phyloP scores from a whole-genome alignment of 2,329 filamentous ascomycete genomes.

The Nigrograna mackinnonii region DNA sequence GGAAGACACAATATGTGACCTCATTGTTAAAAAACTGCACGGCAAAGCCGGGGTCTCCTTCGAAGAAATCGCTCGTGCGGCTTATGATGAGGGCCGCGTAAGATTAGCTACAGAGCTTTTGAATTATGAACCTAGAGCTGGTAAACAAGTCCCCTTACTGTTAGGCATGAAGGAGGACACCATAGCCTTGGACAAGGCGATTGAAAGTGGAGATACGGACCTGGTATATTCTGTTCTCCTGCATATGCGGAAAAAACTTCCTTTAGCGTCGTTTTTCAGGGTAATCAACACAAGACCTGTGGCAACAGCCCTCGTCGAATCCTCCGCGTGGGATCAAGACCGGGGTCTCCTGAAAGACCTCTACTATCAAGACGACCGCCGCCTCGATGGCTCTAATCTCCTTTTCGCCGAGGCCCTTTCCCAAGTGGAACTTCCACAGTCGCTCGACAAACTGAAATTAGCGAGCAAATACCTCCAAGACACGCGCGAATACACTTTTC shows the following conservation, averaged over 20 bases:
- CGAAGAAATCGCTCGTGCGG: conserved; percentile 87
- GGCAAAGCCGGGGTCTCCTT: conserved; percentile 94
- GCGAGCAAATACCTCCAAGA: conserved; percentile 83
- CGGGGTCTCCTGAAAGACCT: conserved; percentile 86
- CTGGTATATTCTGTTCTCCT: conserved; percentile 88
- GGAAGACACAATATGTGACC: conserved; percentile 82
- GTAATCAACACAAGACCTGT: conserved; percentile 83
- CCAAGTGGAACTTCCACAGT: conserved; percentile 69
- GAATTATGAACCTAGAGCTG: conserved; percentile 90
- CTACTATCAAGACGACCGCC: conserved; percentile 95
- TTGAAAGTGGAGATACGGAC: conserved; percentile 93
- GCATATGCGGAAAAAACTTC: conserved; percentile 86
- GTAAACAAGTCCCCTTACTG: conserved; percentile 92
- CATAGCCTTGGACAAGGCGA: conserved; percentile 92
- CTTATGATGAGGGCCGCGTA: conserved; percentile 89
- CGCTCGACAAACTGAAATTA: conserved; percentile 85
- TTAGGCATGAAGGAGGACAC: conserved; percentile 96
- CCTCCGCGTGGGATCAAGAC: conserved; percentile 79
- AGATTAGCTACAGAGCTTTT: conserved; percentile 89
- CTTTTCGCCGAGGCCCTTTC: conserved; percentile 82
- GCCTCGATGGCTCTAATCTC: conserved; percentile 84
- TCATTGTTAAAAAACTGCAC: conserved; percentile 83
- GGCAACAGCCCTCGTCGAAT: conserved; percentile 87
- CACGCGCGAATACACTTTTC: conserved; percentile 76
- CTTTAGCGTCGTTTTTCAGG: conserved; percentile 89